A percentile compares a stretch with the other conserved stretches of the same genome.
These are phyloP conservation scores for Starmerella gropengiesseri DNA, from an alignment of 805 yeast species.

Conservation along the genomic window DNA sequence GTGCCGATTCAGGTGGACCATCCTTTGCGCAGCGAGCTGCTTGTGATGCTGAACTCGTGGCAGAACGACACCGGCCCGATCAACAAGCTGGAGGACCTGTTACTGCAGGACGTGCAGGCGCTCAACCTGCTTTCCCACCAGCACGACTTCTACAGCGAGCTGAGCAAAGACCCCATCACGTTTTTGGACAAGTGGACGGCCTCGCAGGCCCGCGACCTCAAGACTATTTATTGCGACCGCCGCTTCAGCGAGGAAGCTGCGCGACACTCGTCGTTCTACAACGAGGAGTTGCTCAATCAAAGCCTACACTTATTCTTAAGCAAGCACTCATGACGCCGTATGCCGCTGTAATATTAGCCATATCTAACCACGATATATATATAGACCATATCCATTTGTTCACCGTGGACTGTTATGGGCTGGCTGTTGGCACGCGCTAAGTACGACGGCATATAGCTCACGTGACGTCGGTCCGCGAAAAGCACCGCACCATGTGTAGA, in stretches of 20 bases:
- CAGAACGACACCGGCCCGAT: conserved; percentile 34
- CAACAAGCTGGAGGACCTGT: conserved; percentile 36
- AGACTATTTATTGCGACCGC: conserved; percentile 79
- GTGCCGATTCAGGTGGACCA: conserved; percentile 47
- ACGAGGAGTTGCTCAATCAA: conserved; percentile 65
- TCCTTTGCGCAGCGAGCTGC: conserved; percentile 30
- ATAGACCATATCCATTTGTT: neutral
- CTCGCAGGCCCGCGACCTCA: conserved; percentile 73
- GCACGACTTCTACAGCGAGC: conserved; percentile 63
- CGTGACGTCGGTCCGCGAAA: no score
- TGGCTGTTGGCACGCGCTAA: no score
- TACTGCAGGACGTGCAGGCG: conserved; percentile 39
- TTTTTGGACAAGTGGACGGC: conserved; percentile 65
- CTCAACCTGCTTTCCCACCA: conserved; percentile 47
- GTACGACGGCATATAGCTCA: no score
- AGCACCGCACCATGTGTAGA: no score
- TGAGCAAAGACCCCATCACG: conserved; percentile 65
- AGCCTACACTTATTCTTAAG: conserved; percentile 67
- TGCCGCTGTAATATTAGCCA: no score
- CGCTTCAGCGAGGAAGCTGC: conserved; percentile 82
- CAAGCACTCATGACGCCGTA: conserved; percentile 12
- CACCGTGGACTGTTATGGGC: no score
- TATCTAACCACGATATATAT: neutral
- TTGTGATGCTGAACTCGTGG: conserved; percentile 34
- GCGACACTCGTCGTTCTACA: conserved; percentile 72